Evolutionary conservation across 176 grass and related monocot species (phyloP), one percentile per base, ranked within the genome.

Genomic region (Juncus inflexus): DNA sequence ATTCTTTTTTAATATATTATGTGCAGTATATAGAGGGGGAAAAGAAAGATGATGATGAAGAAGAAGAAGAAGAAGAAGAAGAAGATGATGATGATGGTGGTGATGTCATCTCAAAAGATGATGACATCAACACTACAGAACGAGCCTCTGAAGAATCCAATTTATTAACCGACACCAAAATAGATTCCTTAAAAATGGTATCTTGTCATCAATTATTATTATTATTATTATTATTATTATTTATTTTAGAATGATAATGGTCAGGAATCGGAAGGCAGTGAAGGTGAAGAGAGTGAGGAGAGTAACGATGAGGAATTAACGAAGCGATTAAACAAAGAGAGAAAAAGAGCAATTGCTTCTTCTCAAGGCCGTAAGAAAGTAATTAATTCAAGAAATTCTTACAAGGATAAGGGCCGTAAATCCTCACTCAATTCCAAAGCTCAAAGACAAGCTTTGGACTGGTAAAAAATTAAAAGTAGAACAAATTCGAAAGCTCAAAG

Each of bases 391-490:
- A 81, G 92, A 74, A 97, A 97, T 49, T 35, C 82, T 56, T 91
- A 89, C 38, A 91, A 97, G 83, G 82, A 91, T 66, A 97, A 91
- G 68, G 94, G 81, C 12, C 69, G 85, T 0, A 97, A 91, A 77
- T 82, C 77, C 5, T 83, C 84, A 40, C 77, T 86, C 74, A 92
- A 92, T 74, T 97, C 85, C 40, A 97, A 92, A 77, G 78, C 89
- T 42, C 82, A 97, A 64, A 89, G 80, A 63, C 82, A 91, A 65
- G 64, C 74, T 1, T 84, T 72, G 64, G 66, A 89, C 3, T 91
- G 82, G 87, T 91, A 63, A 86, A 19, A 40, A 28, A 28, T 28
- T 28, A 28, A 28, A 28, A 28, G 19, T 28, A 28, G 19, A 28
- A 28, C 19, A 28, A 28, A 28, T 28, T 28, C 19, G 1, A 28